phyloP scores from a whole-genome alignment of 306 rosid genomes.

The Inga oerstediana region DNA sequence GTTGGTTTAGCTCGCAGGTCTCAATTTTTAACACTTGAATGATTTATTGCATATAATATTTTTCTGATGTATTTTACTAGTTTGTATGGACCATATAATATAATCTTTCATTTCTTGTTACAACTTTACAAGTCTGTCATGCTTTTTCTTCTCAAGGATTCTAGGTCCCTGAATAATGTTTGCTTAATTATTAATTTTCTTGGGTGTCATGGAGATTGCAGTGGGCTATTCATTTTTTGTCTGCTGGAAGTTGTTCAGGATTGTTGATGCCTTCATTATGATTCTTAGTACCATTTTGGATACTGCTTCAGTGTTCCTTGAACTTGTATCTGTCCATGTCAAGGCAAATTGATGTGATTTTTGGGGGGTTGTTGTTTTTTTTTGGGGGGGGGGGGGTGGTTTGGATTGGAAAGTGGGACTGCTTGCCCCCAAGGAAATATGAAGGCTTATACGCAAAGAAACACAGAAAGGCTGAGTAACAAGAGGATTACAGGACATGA shows the following conservation, averaged over 20 bases:
- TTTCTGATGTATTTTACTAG: background rate
- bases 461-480: too few relatives aligned
- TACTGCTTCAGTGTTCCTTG: background rate
- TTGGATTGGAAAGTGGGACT: too few relatives aligned
- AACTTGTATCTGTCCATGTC: too few relatives aligned
- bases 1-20: conserved; percentile 80
- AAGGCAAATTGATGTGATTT: too few relatives aligned
- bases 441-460: too few relatives aligned
- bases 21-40: conserved; percentile 27
- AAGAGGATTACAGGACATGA: too few relatives aligned
- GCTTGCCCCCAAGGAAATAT: too few relatives aligned
- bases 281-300: background rate
- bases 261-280: background rate
- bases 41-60: background rate
- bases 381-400: too few relatives aligned
- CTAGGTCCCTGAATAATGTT: background rate
- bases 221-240: background rate
- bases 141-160: too few relatives aligned
- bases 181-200: background rate
- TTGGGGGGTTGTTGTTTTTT: too few relatives aligned
- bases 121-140: conserved; percentile 17
- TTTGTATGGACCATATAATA: conserved; percentile 22
- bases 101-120: conserved; percentile 11
- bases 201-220: background rate
- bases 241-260: background rate